These are phyloP conservation scores for Chrysophaeum taylorii DNA, from an alignment of 352 stramenopile species.

Conservation along the genomic window DNA sequence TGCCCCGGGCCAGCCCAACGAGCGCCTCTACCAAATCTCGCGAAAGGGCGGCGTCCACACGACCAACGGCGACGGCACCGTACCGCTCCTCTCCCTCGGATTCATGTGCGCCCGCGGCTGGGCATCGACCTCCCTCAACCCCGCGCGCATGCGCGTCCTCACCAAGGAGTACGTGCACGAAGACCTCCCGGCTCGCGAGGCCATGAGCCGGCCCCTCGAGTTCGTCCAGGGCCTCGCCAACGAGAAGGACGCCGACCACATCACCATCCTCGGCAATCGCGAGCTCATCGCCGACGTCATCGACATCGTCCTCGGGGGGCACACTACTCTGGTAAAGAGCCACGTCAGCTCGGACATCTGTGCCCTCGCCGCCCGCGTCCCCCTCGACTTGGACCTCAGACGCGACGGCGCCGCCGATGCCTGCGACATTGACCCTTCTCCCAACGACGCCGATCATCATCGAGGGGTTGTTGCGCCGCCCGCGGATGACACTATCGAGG, in stretches of 20 bases:
- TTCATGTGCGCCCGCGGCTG: constrained; percentile 81
- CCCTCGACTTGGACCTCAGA: background rate
- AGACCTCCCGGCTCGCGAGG: background rate
- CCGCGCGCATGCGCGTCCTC: constrained; percentile 59
- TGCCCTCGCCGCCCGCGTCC: background rate
- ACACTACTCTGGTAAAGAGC: background rate
- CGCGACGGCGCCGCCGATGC: background rate
- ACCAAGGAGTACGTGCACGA: constrained; percentile 50
- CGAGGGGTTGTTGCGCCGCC: no score
- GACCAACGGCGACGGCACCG: constrained; percentile 77
- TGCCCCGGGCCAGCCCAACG: constrained; percentile 13
- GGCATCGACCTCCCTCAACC: constrained; percentile 67
- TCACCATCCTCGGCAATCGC: constrained; percentile 88
- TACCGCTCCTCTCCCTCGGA: constrained; percentile 79
- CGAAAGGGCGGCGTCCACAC: constrained; percentile 54
- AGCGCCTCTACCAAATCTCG: constrained; percentile 32
- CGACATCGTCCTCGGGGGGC: constrained; percentile 32
- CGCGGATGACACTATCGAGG: no score
- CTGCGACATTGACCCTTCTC: no score
- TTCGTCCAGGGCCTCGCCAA: constrained; percentile 19
- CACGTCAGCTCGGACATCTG: background rate
- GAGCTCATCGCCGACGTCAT: constrained; percentile 62
- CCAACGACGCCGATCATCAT: no score
- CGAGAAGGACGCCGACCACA: constrained; percentile 59
- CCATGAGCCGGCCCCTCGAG: constrained; percentile 28